A percentile compares a stretch with the other conserved stretches of the same genome.
Evolutionary conservation across 2,329 filamentous ascomycete species (phyloP).

Genomic region (Trichoderma aggressivum): DNA sequence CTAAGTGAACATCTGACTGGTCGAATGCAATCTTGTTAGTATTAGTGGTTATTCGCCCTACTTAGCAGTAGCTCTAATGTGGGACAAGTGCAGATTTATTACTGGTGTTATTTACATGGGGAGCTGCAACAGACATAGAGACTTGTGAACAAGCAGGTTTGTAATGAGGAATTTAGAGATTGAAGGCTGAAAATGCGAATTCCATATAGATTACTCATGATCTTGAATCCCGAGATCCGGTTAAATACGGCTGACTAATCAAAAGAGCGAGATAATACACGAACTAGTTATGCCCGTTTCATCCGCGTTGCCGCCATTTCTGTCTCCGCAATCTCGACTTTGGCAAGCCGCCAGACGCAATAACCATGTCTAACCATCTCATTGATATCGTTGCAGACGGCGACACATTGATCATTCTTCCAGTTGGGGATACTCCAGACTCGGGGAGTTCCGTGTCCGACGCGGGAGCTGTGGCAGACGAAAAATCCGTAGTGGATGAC

Average conservation of each 20-base stretch:
- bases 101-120: not conserved
- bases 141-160: not conserved
- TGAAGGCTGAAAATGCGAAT: not conserved
- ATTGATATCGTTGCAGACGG: conserved; percentile 5
- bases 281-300: not conserved
- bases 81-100: not conserved
- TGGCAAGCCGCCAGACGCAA: not conserved
- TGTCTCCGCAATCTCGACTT: not conserved
- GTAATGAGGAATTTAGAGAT: not conserved
- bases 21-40: not conserved
- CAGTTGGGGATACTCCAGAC: not conserved
- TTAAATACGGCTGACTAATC: not conserved
- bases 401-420: conserved; percentile 3
- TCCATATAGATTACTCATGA: not conserved
- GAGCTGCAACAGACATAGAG: not conserved
- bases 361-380: not conserved
- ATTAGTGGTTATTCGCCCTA: not conserved
- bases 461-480: not conserved
- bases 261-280: not conserved
- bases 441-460: not conserved
- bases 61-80: not conserved
- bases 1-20: not conserved
- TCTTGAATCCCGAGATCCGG: not conserved
- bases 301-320: not conserved
- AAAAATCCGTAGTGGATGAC: not conserved